Base-by-base conservation (phyloP, 495 filamentous ascomycete species). In the Cladorrhinum samala region DNA sequence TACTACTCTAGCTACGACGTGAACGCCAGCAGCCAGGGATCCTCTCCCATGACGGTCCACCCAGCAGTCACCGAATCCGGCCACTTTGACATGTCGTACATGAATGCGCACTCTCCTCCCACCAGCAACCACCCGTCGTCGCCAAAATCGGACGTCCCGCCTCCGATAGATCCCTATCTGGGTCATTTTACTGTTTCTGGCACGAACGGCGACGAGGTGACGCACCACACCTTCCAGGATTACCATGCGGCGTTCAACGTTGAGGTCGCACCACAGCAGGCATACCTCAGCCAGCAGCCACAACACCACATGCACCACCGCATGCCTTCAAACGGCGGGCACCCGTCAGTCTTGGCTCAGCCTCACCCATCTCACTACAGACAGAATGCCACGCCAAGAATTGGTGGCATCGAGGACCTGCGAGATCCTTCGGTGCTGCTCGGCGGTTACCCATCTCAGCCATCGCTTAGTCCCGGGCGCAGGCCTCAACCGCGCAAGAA, bases 1-100 rank as follows among this genome's bases (percentile, higher is more conserved):
- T 74, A 73, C 57, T 69, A 69, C 49, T 54, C 27, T 54, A 42
- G 62, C 55, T 67, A 68, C 60, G 56, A 71, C 18, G 46, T 63
- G 49, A 39, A 49, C 56, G 36, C 60, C 14, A 58, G 47, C 57
- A 70, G 63, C 51, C 68, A 70, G 52, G 60, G 66, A 17, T 53
- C 67, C 2, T 69, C 70, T 11, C 66, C 72, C 8, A 66, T 72
- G 58, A 57, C 66, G 8, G 51, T 68, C 13, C 66, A 68, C 16
- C 55, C 65, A 3, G 49, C 58, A 36, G 52, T 57, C 21, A 60
- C 66, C 14, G 63, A 67, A 47, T 53, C 38, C 9, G 52, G 52
- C 23, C 43, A 56, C 5, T 66, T 66, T 24, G 67, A 70, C 37
- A 66, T 73, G 52, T 24, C 55, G 2, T 67, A 67, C 56, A 62